Evolutionary conservation across 2,329 filamentous ascomycete genomes (phyloP), one percentile per base, ranked within the genome.

Genomic region (Nannizziopsis arthrosporioides): DNA sequence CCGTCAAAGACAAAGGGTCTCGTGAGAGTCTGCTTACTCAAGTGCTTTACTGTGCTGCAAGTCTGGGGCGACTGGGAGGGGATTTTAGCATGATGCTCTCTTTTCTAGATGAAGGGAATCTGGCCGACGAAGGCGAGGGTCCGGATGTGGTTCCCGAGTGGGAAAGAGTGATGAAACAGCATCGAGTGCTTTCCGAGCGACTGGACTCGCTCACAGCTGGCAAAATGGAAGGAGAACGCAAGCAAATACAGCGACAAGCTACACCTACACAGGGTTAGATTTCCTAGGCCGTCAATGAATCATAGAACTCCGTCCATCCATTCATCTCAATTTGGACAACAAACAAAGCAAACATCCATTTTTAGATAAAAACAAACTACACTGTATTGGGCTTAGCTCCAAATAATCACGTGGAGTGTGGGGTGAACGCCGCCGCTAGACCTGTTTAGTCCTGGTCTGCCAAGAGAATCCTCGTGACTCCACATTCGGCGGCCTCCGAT

Each of bases 11-110:
- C 58, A 81, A 82, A 53, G 77, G 82, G 18, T 82, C 85, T 0
- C 73, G 88, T 30, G 90, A 96, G 61, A 94, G 87, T 60, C 74
- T 96, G 47, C 69, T 95, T 34, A 96, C 89, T 0, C 90, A 96
- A 63, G 85, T 95, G 0, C 70, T 96, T 7, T 96, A 95, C 66
- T 94, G 88, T 58, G 89, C 90, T 0, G 85, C 87, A 40, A 95
- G 89, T 66, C 70, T 98, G 42, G 90, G 90, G 0, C 77, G 92
- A 41, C 70, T 96, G 0, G 92, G 92, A 1, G 89, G 86, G 1
- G 92, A 98, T 63, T 98, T 98, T 66, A 84, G 89, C 48, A 77
- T 94, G 70, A 78, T 95, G 55, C 74, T 96, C 50, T 86, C 88
- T 0, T 59, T 79, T 34, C 58, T 82, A 8, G 71, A 71, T 31